Percentiles rank a stretch among this genome's conserved stretches.
Conservation (phyloP, 768 basidiomycete species). For the Clitopilus passeckerianus region DNA sequence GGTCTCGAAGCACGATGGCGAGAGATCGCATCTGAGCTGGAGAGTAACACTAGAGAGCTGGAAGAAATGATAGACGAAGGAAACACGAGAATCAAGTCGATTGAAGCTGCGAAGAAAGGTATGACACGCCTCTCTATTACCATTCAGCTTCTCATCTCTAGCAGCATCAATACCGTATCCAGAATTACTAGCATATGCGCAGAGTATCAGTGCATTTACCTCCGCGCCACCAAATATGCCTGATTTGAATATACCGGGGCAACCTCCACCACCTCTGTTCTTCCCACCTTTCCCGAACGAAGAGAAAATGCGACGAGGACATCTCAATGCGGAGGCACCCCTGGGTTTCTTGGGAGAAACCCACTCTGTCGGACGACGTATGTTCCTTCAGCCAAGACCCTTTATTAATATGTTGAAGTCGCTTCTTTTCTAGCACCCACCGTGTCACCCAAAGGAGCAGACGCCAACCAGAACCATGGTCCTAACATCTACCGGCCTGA, state of each 20-base stretch:
- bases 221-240: slow-evolving; percentile 89
- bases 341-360: slow-evolving; percentile 77
- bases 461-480: slow-evolving; percentile 44
- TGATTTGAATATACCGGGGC: slow-evolving; percentile 62
- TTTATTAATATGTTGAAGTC: slow-evolving; percentile 4
- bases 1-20: slow-evolving; percentile 66
- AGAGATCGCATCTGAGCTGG: slow-evolving; percentile 59
- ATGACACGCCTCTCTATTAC: slow-evolving; percentile 9
- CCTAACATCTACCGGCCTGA: slow-evolving; percentile 73
- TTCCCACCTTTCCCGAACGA: slow-evolving; percentile 91
- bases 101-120: slow-evolving; percentile 73
- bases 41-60: slow-evolving; percentile 61
- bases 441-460: slow-evolving; percentile 49
- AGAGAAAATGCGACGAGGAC: slow-evolving; percentile 84
- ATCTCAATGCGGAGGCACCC: slow-evolving; percentile 75
- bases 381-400: slow-evolving; percentile 15
- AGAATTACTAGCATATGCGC: slow-evolving; percentile 79
- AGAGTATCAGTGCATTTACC: slow-evolving; percentile 80
- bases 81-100: slow-evolving; percentile 64
- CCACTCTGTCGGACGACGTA: slow-evolving; percentile 75
- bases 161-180: slow-evolving; percentile 78
- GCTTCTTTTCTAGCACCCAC: slow-evolving; percentile 45
- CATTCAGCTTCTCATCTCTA: not conserved
- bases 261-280: slow-evolving; percentile 73
- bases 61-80: slow-evolving; percentile 71